These are phyloP conservation scores for Carallia pectinifolia DNA, from an alignment of 345 rosid species.

Conservation along the genomic window DNA sequence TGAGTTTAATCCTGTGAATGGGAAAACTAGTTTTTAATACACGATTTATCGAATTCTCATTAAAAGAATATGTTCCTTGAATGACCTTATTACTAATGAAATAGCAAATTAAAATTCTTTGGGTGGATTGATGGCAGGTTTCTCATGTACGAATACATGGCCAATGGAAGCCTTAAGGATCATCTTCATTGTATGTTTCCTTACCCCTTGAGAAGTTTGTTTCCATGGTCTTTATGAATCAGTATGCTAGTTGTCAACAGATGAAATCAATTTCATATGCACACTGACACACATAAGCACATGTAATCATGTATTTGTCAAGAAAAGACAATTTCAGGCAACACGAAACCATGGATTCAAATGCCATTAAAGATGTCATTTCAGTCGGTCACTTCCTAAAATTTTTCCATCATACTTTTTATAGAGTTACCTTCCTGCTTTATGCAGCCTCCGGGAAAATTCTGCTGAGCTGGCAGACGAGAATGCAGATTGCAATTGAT, in stretches of 20 bases:
- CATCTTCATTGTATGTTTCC: conserved; percentile 75
- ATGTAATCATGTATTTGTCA: no score
- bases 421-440: conserved; percentile 10
- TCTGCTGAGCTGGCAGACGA: conserved; percentile 77
- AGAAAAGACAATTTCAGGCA: no score
- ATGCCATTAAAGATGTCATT: no score
- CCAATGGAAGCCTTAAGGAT: conserved; percentile 84
- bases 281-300: no score
- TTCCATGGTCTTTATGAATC: not conserved
- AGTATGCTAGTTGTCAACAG: no score
- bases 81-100: not conserved
- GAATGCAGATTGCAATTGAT: conserved; percentile 87
- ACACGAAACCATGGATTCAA: no score
- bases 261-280: no score
- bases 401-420: no score
- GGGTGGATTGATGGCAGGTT: conserved; percentile 48
- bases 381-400: no score
- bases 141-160: conserved; percentile 89
- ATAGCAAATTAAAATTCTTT: conserved; percentile 12
- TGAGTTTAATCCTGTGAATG: no score
- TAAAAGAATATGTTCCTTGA: not conserved
- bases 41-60: not conserved
- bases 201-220: not conserved
- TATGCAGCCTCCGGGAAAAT: conserved; percentile 52
- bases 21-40: no score